Conservation (phyloP, 495 filamentous ascomycete species). For the Pseudomonodictys pantanalensis region DNA sequence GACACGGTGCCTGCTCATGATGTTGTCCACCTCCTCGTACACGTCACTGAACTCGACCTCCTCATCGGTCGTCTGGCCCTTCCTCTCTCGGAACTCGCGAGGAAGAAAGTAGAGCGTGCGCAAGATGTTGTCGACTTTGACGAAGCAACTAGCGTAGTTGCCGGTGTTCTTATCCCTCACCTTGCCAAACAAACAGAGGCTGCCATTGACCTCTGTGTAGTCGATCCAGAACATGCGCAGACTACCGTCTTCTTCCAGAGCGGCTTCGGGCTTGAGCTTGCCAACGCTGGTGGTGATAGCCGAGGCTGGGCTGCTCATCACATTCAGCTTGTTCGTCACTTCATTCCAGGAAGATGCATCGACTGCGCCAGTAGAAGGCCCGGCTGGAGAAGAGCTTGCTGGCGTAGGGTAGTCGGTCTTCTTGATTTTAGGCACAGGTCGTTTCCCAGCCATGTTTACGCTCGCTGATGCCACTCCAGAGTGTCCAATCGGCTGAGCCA, state of each 20-base stretch:
- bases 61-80: conserved; percentile 68
- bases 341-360: conserved; percentile 89
- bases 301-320: conserved; percentile 67
- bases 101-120: conserved; percentile 93
- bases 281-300: conserved; percentile 62
- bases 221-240: conserved; percentile 96
- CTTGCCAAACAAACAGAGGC: conserved; percentile 91
- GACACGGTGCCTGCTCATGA: conserved; percentile 82
- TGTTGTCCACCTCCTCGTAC: conserved; percentile 76
- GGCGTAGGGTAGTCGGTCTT: conserved; percentile 66
- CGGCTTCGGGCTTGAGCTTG: conserved; percentile 76
- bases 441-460: conserved; percentile 82
- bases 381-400: conserved; percentile 71
- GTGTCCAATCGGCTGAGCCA: conserved; percentile 67
- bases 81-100: conserved; percentile 62
- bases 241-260: conserved; percentile 85
- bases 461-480: conserved; percentile 62
- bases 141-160: conserved; percentile 81
- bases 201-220: conserved; percentile 90
- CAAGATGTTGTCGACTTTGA: conserved; percentile 92
- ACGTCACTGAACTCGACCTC: conserved; percentile 88
- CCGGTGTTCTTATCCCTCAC: conserved; percentile 84
- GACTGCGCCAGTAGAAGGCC: conserved; percentile 53
- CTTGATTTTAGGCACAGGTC: conserved; percentile 72
- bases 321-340: conserved; percentile 80